Conservation (phyloP, 2,329 filamentous ascomycete species). For the Epichloe bromicola region DNA sequence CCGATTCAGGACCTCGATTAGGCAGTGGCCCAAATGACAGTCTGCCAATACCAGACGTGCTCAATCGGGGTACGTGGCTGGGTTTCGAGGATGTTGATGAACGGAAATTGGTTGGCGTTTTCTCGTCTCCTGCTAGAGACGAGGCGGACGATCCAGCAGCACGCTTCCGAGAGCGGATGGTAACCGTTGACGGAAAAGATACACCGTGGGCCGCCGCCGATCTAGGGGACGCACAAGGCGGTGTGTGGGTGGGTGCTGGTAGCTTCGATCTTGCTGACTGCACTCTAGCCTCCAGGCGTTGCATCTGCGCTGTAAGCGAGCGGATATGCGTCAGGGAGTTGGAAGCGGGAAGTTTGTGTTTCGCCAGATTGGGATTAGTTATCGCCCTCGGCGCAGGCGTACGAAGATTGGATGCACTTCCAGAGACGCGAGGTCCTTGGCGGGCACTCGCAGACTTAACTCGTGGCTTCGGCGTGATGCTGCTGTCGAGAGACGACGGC, state of each 20-base stretch:
- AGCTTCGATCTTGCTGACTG: conserved; percentile 86
- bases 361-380: conserved; percentile 42
- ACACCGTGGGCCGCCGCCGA: conserved; percentile 10
- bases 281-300: conserved; percentile 85
- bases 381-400: conserved; percentile 30
- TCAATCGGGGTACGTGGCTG: conserved; percentile 45
- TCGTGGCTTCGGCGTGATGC: conserved; percentile 44
- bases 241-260: conserved; percentile 65
- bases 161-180: conserved; percentile 58
- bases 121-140: conserved; percentile 36
- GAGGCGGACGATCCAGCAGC: conserved; percentile 43
- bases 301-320: conserved; percentile 90
- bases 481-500: conserved; percentile 42
- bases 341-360: conserved; percentile 40
- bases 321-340: conserved; percentile 85
- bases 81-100: conserved; percentile 24
- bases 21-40: conserved; percentile 51
- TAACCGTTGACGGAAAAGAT: conserved; percentile 38
- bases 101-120: conserved; percentile 31
- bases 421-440: conserved; percentile 28
- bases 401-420: conserved; percentile 31
- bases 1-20: conserved; percentile 36
- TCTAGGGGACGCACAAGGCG: conserved; percentile 69
- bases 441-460: conserved; percentile 25
- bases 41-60: conserved; percentile 48